These are phyloP conservation scores for Aspergillus leporis DNA, from an alignment of 495 filamentous ascomycete genomes.

Conservation along the genomic window DNA sequence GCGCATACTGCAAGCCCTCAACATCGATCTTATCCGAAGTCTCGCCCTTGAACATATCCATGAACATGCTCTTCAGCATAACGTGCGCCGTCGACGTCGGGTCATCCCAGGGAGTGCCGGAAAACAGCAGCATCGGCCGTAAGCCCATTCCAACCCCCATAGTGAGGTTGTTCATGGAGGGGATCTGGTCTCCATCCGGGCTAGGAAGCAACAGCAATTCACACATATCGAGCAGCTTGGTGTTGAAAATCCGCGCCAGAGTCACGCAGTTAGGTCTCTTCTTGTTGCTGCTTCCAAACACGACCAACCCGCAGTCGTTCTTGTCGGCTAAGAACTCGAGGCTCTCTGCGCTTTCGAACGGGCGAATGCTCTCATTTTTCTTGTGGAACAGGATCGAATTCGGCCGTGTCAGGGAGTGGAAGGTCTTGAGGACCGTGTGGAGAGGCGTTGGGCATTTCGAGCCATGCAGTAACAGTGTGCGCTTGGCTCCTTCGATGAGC, in stretches of 20 bases:
- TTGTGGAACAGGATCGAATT: slow-evolving; percentile 85
- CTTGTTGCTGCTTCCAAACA: slow-evolving; percentile 83
- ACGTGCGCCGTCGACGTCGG: slow-evolving; percentile 71
- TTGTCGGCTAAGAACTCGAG: slow-evolving; percentile 93
- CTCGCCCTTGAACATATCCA: slow-evolving; percentile 87
- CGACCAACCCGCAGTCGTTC: slow-evolving; percentile 82
- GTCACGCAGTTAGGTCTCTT: slow-evolving; percentile 91
- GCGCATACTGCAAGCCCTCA: slow-evolving; percentile 86
- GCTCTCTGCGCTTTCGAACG: slow-evolving; percentile 84
- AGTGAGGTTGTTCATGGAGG: slow-evolving; percentile 80
- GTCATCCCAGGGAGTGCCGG: slow-evolving; percentile 81
- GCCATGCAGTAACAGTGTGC: slow-evolving; percentile 79
- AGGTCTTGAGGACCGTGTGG: slow-evolving; percentile 77
- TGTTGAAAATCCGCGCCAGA: slow-evolving; percentile 75
- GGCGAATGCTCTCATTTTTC: slow-evolving; percentile 85
- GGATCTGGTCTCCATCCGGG: slow-evolving; percentile 60
- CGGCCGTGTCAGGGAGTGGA: slow-evolving; percentile 78
- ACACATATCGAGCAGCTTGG: slow-evolving; percentile 89
- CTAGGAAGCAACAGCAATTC: slow-evolving; percentile 77
- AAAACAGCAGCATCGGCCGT: slow-evolving; percentile 85
- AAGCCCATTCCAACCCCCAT: slow-evolving; percentile 69
- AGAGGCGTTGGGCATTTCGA: slow-evolving; percentile 75
- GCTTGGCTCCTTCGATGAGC: slow-evolving; percentile 81
- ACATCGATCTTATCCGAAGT: slow-evolving; percentile 80
- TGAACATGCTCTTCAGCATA: slow-evolving; percentile 80